A percentile compares a stretch with the other conserved stretches of the same genome.
Evolutionary conservation across 768 basidiomycete genomes (phyloP).

Genomic region (Russula sp.): DNA sequence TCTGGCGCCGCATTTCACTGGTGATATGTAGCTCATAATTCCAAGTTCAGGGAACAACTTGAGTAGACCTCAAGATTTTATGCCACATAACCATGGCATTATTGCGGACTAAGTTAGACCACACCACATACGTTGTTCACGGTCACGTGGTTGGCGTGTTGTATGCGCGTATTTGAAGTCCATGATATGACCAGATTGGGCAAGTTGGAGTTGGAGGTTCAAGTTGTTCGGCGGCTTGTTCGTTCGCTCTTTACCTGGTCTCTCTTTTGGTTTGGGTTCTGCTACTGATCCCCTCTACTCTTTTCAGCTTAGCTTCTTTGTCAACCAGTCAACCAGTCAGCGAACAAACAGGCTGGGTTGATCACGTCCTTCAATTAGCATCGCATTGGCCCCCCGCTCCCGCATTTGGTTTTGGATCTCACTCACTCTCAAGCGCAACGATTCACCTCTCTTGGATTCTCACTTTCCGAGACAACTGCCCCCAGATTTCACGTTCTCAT

Average conservation of each 20-base stretch:
- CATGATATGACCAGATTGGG: not conserved
- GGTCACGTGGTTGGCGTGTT: conserved; percentile 19
- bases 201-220: conserved; percentile 4
- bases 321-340: not conserved
- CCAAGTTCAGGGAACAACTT: no score
- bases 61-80: no score
- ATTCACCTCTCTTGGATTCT: not conserved
- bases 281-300: not conserved
- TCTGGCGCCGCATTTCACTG: no score
- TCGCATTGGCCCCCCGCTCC: not conserved
- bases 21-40: no score
- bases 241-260: not conserved
- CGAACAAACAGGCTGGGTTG: not conserved
- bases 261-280: not conserved
- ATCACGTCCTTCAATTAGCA: conserved; percentile 3
- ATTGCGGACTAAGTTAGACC: no score
- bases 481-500: not conserved
- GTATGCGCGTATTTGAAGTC: conserved; percentile 20
- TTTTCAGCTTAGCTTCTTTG: not conserved
- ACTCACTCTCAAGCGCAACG: conserved; percentile 9
- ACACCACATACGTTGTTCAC: not conserved
- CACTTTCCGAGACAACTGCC: not conserved
- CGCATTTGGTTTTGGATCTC: conserved; percentile 6
- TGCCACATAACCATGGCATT: no score
- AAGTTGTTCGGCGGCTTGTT: not conserved